Evolutionary conservation across 352 stramenopile genomes (phyloP), one percentile per base, ranked within the genome.

Genomic region (Globisporangium iwayamae): DNA sequence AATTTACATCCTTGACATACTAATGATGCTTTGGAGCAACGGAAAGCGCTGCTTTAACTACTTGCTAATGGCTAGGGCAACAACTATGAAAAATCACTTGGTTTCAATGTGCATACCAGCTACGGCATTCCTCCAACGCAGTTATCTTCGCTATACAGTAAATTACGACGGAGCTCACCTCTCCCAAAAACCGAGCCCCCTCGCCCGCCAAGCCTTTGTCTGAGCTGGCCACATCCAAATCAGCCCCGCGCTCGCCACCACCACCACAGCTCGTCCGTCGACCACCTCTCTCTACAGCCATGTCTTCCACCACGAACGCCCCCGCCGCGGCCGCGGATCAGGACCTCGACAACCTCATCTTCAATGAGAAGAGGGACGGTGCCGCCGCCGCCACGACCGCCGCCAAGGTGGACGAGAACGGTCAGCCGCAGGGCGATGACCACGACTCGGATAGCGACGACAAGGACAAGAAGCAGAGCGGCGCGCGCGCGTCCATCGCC

Each of bases 301-400:
- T 65, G 59, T 58, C 59, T 36, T 55, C 58, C 28, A 63, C 47
- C 48, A 32, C 41, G 38, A 53, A 25, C 18, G 30, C 39, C 28
- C 28, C 56, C 16, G 28, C 39, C 25, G 25, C 18, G 4, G 56
- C 43, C 59, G 74, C 83, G 53, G 85, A 90, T 64, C 86, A 87
- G 66, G 83, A 90, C 57, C 73, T 95, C 38, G 86, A 95, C 71
- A 87, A 88, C 70, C 76, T 95, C 53, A 91, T 95, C 65, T 95
- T 95, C 61, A 88, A 75, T 56, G 82, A 91, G 1, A 78, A 88
- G 53, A 84, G 90, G 69, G 79, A 85, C 16, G 69, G 72, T 52
- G 36, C 55, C 18, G 59, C 52, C 7, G 20, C 60, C 25, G 71
- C 71, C 43, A 16, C 53, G 18, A 60, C 50, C 14, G 32, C 59